Conservation (phyloP, 495 filamentous ascomycete genomes). For the Penicillium pulvis region DNA sequence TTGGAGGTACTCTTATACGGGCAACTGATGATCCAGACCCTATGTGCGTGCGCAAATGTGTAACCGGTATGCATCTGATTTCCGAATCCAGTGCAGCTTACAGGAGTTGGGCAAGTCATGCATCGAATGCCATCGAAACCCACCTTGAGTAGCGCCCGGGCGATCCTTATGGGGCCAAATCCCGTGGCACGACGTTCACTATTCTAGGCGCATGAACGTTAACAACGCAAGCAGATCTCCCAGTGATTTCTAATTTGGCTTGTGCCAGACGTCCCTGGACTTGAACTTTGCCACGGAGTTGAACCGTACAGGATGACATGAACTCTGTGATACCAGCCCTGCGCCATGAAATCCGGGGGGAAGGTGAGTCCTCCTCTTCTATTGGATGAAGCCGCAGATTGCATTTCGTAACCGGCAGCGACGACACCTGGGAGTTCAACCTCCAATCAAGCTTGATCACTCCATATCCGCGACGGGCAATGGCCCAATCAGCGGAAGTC, state of each 20-base stretch:
- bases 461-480: neutral
- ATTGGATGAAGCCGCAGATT: constrained; percentile 4
- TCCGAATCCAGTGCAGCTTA: neutral
- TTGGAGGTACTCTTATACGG: too few species aligned
- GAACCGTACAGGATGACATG: neutral
- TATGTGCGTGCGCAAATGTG: neutral
- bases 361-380: neutral
- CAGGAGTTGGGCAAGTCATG: neutral
- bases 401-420: constrained; percentile 8
- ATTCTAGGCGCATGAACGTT: neutral
- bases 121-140: constrained; percentile 6
- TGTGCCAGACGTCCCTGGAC: neutral
- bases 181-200: neutral
- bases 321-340: constrained; percentile 12
- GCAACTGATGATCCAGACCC: neutral
- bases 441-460: constrained; percentile 5
- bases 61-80: neutral
- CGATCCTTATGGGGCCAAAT: constrained; percentile 2
- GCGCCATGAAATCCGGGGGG: constrained; percentile 20
- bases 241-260: neutral
- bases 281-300: neutral
- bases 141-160: constrained; percentile 1
- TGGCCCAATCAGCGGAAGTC: constrained; percentile 4
- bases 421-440: neutral
- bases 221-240: neutral